Conservation (phyloP, 768 basidiomycete genomes). For the Macrolepiota albuminosa region DNA sequence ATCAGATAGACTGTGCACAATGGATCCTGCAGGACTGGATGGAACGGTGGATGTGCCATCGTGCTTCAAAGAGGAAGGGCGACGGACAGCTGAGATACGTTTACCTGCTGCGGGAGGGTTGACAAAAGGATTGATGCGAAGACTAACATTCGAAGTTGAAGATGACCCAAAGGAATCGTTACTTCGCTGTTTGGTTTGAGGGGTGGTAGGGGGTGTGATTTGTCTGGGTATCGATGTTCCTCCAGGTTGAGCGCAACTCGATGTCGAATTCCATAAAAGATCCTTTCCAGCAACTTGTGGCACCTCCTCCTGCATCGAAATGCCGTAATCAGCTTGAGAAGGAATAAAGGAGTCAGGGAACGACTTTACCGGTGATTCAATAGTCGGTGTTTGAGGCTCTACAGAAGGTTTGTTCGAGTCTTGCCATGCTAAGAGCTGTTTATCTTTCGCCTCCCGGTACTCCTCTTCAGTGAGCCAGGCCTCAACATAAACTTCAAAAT, state of each 20-base stretch:
- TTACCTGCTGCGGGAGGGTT: slow-evolving; percentile 24
- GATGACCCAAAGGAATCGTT: slow-evolving; percentile 38
- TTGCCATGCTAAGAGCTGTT: slow-evolving; percentile 65
- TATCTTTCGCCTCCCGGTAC: slow-evolving; percentile 58
- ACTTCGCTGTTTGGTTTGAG: slow-evolving; percentile 23
- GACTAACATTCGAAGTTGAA: slow-evolving; percentile 35
- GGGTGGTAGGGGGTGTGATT: slow-evolving; percentile 20
- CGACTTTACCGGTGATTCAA: slow-evolving; percentile 31
- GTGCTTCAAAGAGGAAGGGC: slow-evolving; percentile 26
- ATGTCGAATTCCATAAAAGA: slow-evolving; percentile 65
- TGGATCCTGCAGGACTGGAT: slow-evolving; percentile 16
- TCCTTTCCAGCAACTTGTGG: slow-evolving; percentile 47
- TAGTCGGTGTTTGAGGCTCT: slow-evolving; percentile 37
- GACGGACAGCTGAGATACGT: slow-evolving; percentile 40
- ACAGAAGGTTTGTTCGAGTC: slow-evolving; percentile 42
- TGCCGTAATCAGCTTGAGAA: slow-evolving; percentile 4
- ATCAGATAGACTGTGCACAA: slow-evolving; percentile 35
- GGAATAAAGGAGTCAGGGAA: slow-evolving; percentile 5
- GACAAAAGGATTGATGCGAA: slow-evolving; percentile 49
- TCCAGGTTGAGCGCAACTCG: slow-evolving; percentile 26
- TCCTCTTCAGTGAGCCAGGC: slow-evolving; percentile 76
- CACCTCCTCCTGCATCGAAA: slow-evolving; percentile 11
- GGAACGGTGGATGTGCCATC: slow-evolving; percentile 5
- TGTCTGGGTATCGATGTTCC: slow-evolving; percentile 28
- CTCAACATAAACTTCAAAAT: slow-evolving; percentile 72